phyloP scores from a whole-genome alignment of 1,284 basidiomycete genomes.

The Ceratorhiza oryzae-sativae region DNA sequence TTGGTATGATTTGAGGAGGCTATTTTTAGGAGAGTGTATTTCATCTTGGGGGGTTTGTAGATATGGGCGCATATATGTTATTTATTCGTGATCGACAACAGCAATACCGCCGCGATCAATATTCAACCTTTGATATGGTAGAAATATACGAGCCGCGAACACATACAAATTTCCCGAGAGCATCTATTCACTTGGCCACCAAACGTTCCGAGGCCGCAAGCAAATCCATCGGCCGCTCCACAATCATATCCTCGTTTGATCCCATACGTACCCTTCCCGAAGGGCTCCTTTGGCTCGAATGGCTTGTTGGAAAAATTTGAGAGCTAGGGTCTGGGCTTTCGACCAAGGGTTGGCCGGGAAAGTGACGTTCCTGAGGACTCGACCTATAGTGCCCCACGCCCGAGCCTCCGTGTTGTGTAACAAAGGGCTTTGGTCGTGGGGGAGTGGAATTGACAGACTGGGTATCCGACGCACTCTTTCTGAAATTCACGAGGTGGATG shows the following conservation, averaged over 20 bases:
- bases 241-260: not conserved
- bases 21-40: not conserved
- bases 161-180: not conserved
- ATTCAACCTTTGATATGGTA: too few relatives aligned
- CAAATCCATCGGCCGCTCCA: not conserved
- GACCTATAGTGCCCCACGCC: slow-evolving; percentile 15
- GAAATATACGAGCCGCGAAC: too few relatives aligned
- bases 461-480: not conserved
- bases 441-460: not conserved
- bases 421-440: not conserved
- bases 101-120: too few relatives aligned
- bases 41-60: not conserved
- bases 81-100: too few relatives aligned
- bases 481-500: slow-evolving; percentile 18
- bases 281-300: not conserved
- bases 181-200: not conserved
- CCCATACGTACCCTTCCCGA: not conserved
- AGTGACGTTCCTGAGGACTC: slow-evolving; percentile 5
- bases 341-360: slow-evolving; percentile 1
- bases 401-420: slow-evolving; percentile 28
- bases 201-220: slow-evolving; percentile 2
- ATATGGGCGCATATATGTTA: not conserved
- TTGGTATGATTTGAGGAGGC: slow-evolving; percentile 7
- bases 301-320: slow-evolving; percentile 1
- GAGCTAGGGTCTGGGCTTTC: slow-evolving; percentile 17